A percentile compares a stretch with the other conserved stretches of the same genome.
Conservation (phyloP, 2,329 filamentous ascomycete species). For the Monosporascus sp. region DNA sequence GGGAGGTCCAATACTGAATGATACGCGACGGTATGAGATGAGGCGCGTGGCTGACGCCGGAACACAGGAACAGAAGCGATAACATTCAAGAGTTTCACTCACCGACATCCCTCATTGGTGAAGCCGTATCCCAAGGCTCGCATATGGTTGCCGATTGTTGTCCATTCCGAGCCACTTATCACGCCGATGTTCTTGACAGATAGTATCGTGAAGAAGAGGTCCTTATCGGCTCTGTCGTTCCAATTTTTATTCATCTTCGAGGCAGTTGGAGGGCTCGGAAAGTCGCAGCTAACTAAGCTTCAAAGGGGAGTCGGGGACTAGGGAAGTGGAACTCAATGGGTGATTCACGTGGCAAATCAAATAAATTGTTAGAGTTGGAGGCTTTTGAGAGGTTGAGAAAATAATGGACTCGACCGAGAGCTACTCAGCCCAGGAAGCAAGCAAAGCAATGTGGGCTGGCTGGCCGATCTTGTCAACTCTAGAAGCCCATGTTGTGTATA, state of each 20-base stretch:
- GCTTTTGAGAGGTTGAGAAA: conserved; percentile 26
- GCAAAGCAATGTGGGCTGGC: no score
- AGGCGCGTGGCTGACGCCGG: background rate
- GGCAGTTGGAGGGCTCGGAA: background rate
- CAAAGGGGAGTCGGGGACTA: conserved; percentile 7
- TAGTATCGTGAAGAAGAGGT: conserved; percentile 58
- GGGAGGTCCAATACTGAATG: background rate
- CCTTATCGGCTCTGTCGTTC: conserved; percentile 57
- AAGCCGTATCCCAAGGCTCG: conserved; percentile 55
- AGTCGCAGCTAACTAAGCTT: conserved; percentile 4
- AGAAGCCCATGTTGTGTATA: no score
- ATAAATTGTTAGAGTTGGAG: conserved; percentile 21
- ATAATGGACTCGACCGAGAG: conserved; percentile 18
- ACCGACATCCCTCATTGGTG: conserved; percentile 61
- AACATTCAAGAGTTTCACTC: conserved; percentile 27
- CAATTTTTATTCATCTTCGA: conserved; percentile 53
- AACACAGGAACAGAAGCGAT: conserved; percentile 1
- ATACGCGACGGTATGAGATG: background rate
- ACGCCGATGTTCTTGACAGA: conserved; percentile 59
- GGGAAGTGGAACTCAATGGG: conserved; percentile 13
- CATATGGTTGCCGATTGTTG: conserved; percentile 57
- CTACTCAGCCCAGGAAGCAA: conserved; percentile 1
- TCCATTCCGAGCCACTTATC: conserved; percentile 59
- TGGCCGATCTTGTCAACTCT: no score
- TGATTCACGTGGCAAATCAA: conserved; percentile 21